Evolutionary conservation across 2,329 filamentous ascomycete species (phyloP).

Genomic region (Venturia effusa): DNA sequence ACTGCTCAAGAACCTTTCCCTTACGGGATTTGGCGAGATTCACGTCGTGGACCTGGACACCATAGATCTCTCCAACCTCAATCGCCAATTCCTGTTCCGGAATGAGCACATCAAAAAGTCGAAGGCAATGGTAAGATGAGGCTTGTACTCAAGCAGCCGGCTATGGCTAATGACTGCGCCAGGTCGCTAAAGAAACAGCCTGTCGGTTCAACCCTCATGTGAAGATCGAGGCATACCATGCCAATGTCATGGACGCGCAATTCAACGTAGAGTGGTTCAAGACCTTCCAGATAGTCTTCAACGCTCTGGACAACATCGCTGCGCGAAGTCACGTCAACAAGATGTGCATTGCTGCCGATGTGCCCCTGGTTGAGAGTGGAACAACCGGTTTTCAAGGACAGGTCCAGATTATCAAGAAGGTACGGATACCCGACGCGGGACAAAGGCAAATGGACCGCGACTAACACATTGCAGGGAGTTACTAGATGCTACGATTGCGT

Average conservation of each 20-base stretch:
- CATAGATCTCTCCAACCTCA: conserved; percentile 94
- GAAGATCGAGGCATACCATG: conserved; percentile 79
- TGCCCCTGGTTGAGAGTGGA: conserved; percentile 89
- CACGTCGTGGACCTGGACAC: conserved; percentile 96
- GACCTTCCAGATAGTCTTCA: conserved; percentile 79
- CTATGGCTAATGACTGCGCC: conserved; percentile 13
- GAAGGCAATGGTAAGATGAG: conserved; percentile 65
- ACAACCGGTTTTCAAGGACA: conserved; percentile 97
- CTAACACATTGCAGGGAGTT: conserved; percentile 41
- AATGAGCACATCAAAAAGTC: conserved; percentile 97
- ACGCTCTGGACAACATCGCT: conserved; percentile 91
- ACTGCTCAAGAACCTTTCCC: conserved; percentile 88
- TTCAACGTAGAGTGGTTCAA: conserved; percentile 88
- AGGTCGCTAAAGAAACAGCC: conserved; percentile 90
- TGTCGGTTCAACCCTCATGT: conserved; percentile 81
- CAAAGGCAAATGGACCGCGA: neutral
- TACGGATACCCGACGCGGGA: conserved; percentile 19
- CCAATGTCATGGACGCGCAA: conserved; percentile 82
- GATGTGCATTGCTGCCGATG: conserved; percentile 87
- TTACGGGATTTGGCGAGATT: conserved; percentile 84
- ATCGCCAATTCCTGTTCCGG: conserved; percentile 93
- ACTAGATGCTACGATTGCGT: conserved; percentile 97
- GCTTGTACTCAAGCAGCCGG: neutral
- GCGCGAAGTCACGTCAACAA: conserved; percentile 90
- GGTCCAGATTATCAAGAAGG: conserved; percentile 89